Base-by-base conservation (phyloP, 176 grass and related monocot genomes). In the Aegilops speltoides region DNA sequence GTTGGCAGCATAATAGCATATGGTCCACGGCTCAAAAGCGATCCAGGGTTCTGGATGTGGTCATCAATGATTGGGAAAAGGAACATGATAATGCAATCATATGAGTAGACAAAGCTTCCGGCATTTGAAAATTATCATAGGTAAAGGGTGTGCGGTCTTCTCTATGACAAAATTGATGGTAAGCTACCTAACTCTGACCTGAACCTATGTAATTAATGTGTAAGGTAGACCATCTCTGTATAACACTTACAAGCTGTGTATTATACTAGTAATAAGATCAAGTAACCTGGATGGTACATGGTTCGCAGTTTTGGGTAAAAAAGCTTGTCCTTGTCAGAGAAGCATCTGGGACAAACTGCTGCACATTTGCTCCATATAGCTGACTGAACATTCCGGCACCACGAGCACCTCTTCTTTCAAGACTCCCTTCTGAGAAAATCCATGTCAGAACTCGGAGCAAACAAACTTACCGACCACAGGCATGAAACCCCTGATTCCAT, bases 401-500 rank as follows among this genome's bases (percentile, higher is more conserved):
- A 28, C 7, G 36, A 29, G n/a, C 69, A 37, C n/a, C 61, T 59
- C 61, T 81, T 88, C 86, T 25, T 62, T 57, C 73, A 46, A 59
- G 66, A 38, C 76, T 2, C 23, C 76, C 45, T 79, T 45, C 31
- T 71, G 50, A 48, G 62, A 50, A 69, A 80, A 81, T 26, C 28
- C 41, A 50, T 80, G 78, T 80, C 79, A 80, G 45, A 70, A 72
- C 25, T 80, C 70, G 63, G 59, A 81, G 60, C 36, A 52, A 22
- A 68, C 19, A 25, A 76, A 86, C 81, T 79, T 85, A 85, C 83
- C 54, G 2, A 36, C 59, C 76, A 76, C 43, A 74, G 8, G 25
- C 34, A 59, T 64, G 43, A 82, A 72, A 85, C 48, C 60, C 32
- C 46, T 50, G 34, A 29, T 48, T 68, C 60, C 54, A 63, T 45